Evolutionary conservation across 805 yeast genomes (phyloP), one percentile per base, ranked within the genome.

Genomic region (Schizosaccharomyces osmophilus): DNA sequence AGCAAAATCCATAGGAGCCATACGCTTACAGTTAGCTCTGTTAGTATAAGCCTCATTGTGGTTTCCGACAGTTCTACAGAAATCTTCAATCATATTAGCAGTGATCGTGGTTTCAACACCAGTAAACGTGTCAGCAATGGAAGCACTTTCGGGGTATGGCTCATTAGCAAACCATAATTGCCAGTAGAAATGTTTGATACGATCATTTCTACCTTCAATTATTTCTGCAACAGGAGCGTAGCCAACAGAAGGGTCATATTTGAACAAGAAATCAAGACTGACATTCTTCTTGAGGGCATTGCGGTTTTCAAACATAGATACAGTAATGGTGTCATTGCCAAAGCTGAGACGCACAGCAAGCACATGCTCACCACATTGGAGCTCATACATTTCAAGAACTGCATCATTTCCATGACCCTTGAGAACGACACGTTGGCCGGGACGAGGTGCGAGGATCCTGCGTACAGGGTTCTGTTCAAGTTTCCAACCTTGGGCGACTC

Each of bases 1-100:
- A 60, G 98, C 97, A 71, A 89, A 93, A 77, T 93, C 99, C 97
- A 93, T 90, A 69, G 99, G 99, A 59, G 97, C 98, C 67, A 82
- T 77, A 63, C 87, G 83, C 51, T 42, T 31, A 73, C 86, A 84
- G 65, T 89, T 93, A 60, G 86, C 80, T 77, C 95, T 82, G 63
- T 84, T 79, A 67, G 89, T 95, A 68, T 88, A 93, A 64, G 94
- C 95, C 75, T 93, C 97, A 73, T 95, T 88, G 66, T 85, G 84
- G 80, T 93, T 93, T 67, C 97, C 97, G 71, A 93, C 87, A 64
- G 97, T 97, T 68, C 89, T 96, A 42, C 95, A 89, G 72, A 93
- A 87, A 73, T 89, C 95, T 64, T 88, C 79, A 71, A 93, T 85
- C 65, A 82, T 86, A 72, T 83, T 79, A 61, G 83, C 82, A 61